Base-by-base conservation (phyloP, 1,284 basidiomycete species). In the Volvariella surrecta region DNA sequence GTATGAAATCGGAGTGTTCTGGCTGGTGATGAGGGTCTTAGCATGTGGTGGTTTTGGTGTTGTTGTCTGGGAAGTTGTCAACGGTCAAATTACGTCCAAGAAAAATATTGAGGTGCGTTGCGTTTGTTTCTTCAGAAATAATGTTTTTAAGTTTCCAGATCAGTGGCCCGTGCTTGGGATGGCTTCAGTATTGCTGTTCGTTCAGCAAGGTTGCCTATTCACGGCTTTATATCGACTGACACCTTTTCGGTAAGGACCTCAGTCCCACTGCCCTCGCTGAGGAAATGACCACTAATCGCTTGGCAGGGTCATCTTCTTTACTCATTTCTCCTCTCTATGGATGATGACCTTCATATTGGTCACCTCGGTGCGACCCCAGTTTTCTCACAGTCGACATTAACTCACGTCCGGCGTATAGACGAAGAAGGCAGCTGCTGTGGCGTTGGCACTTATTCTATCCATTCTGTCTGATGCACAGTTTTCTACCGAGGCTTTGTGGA, bases 161-260 rank as follows among this genome's bases (percentile, higher is more conserved):
- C 40, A 88, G 85, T 85, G 82, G 80, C 70, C 81, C 11, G 74
- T 76, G 11, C 58, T 86, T 6, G 82, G 71, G 2, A 73, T 78
- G 54, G 72, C 80, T 16, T 83, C 84, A 0, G 55, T 86, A 39
- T 54, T 85, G 44, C 60, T 82, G 39, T 81, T 85, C 48, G 59
- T 87, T 20, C 82, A 83, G 52, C 75, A 81, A 53, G 75, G 60
- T 21, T 76, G 66, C 46, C 64, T 76, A 46, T 73, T 79, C 53
- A 76, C 75, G 2, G 81, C 81, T 4, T 58, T 89, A 35, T 80
- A 75, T 51, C 67, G 80, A 42, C 61, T 88, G 16, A 70, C 83
- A 37, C 70, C 81, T 2, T 67, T 71, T 45, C 73, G 81, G 85
- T 84, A 57, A 37, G 68, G 57, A 32, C 28, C 13, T 40, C 11